Conservation (phyloP, 2,329 filamentous ascomycete genomes). For the Sclerotinia glacialis region DNA sequence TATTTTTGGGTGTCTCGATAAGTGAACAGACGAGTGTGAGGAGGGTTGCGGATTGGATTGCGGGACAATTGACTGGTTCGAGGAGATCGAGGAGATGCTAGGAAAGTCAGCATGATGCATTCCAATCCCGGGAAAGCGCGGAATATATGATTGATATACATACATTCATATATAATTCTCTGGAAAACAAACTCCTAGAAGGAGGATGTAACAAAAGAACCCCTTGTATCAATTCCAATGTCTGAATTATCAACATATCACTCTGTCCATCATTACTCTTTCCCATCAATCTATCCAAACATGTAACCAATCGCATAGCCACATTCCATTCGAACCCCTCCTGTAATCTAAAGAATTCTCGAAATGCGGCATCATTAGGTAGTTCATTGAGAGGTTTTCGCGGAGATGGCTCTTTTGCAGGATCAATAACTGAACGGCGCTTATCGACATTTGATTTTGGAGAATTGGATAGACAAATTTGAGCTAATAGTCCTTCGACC, state of each 20-base stretch:
- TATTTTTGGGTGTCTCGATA: conserved; percentile 82
- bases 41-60: conserved; percentile 85
- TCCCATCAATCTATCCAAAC: conserved; percentile 80
- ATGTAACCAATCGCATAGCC: conserved; percentile 77
- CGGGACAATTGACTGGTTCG: conserved; percentile 85
- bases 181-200: conserved; percentile 79
- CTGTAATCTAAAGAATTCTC: conserved; percentile 94
- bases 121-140: not conserved
- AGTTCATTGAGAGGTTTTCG: conserved; percentile 67
- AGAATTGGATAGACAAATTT: conserved; percentile 76
- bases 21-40: conserved; percentile 87
- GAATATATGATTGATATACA: conserved; percentile 36
- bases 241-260: conserved; percentile 82
- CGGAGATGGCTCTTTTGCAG: conserved; percentile 40
- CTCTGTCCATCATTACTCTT: conserved; percentile 79
- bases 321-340: conserved; percentile 99
- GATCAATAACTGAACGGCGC: conserved; percentile 41
- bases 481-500: conserved; percentile 88
- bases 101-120: conserved; percentile 1
- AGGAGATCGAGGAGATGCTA: conserved; percentile 88
- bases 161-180: conserved; percentile 93
- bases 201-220: conserved; percentile 84
- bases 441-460: conserved; percentile 28
- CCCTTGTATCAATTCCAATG: conserved; percentile 86
- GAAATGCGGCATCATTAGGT: conserved; percentile 79